Percentiles rank a stretch among this genome's conserved stretches.
These are phyloP conservation scores for Nothophoma quercina DNA, from an alignment of 2,329 filamentous ascomycete genomes.

Conservation along the genomic window DNA sequence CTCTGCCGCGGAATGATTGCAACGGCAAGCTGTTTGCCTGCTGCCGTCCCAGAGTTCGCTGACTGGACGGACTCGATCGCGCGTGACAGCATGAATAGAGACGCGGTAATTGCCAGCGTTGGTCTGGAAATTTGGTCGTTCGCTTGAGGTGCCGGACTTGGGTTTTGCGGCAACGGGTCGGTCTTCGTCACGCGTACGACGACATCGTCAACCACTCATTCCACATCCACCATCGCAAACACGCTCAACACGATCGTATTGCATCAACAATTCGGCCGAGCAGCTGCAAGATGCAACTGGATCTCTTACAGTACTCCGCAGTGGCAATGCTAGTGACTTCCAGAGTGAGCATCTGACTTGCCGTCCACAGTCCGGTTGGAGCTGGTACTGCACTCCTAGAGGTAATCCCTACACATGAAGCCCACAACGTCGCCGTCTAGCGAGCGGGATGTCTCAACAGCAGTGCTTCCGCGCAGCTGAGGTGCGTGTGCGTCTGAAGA, in stretches of 20 bases:
- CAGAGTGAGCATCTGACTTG: not conserved
- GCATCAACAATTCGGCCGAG: not conserved
- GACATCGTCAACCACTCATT: constrained; percentile 17
- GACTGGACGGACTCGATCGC: constrained; percentile 8
- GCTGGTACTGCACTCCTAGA: not conserved
- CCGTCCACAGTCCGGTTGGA: not conserved
- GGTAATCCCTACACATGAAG: constrained; percentile 5
- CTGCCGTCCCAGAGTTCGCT: not conserved
- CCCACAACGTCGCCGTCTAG: constrained; percentile 13
- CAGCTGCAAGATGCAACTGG: not conserved
- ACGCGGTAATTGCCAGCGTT: constrained; percentile 12
- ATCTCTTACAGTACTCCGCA: constrained; percentile 2
- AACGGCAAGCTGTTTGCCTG: constrained; percentile 8
- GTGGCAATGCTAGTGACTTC: not conserved
- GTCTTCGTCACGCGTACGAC: constrained; percentile 6
- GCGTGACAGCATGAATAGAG: constrained; percentile 1
- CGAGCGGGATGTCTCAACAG: constrained; percentile 11
- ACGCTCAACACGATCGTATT: constrained; percentile 1
- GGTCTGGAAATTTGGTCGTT: not conserved
- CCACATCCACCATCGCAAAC: constrained; percentile 17
- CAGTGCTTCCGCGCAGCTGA: constrained; percentile 10
- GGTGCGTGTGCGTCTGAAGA: constrained; percentile 5
- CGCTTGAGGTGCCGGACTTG: constrained; percentile 4
- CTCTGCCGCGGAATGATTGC: constrained; percentile 27
- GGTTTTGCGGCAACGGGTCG: not conserved